Conservation (phyloP, 495 filamentous ascomycete genomes). For the Penicillium robsamsonii region DNA sequence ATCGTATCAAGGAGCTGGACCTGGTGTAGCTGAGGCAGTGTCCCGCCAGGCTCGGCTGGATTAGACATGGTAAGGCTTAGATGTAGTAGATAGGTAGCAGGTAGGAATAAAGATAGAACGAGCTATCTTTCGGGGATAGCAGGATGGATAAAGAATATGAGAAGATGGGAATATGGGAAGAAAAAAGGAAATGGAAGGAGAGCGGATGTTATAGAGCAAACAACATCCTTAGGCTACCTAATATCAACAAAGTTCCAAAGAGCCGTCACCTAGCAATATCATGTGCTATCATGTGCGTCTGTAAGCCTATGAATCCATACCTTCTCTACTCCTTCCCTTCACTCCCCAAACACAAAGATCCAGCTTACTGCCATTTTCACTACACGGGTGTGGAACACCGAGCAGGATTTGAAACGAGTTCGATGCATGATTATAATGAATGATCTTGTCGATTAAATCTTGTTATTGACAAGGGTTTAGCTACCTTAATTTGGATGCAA, state of each 20-base stretch:
- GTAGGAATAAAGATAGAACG: not conserved
- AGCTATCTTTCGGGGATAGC: not conserved
- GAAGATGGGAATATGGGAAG: not conserved
- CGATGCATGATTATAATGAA: too few species aligned
- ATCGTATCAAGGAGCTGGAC: not conserved
- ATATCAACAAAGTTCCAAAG: not conserved
- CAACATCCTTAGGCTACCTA: not conserved
- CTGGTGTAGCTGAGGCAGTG: not conserved
- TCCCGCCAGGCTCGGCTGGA: not conserved
- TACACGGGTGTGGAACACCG: too few species aligned
- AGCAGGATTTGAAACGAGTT: too few species aligned
- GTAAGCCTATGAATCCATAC: too few species aligned
- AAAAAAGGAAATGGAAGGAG: not conserved
- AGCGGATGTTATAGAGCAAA: not conserved
- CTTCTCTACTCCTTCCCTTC: too few species aligned
- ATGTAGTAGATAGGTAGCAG: not conserved
- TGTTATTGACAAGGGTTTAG: too few species aligned
- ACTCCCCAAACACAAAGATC: too few species aligned
- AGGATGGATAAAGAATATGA: not conserved
- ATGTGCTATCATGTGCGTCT: too few species aligned
- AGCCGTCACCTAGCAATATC: too few species aligned
- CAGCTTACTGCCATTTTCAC: too few species aligned
- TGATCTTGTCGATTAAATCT: too few species aligned
- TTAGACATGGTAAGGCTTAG: not conserved
- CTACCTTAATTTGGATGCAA: too few species aligned